Percentiles rank a stretch among this genome's conserved stretches.
phyloP scores from a whole-genome alignment of 2,329 filamentous ascomycete species.

The Colletotrichum lindemuthianum region DNA sequence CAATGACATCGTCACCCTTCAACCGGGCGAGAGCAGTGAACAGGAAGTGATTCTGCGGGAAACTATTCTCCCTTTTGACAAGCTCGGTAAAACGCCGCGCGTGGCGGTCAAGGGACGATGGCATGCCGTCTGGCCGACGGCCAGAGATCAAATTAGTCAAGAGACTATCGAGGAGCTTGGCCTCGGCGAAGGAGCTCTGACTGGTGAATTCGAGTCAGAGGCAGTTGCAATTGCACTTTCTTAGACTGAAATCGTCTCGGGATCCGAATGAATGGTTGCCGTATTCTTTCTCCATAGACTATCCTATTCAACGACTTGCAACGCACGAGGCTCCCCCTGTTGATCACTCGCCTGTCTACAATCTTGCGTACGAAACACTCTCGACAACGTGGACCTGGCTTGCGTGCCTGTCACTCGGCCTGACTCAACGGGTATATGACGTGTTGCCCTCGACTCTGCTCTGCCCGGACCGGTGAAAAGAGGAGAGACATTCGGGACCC shows the following conservation, averaged over 20 bases:
- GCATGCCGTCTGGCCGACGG: constrained; percentile 48
- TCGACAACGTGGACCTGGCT: background rate
- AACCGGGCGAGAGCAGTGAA: constrained; percentile 47
- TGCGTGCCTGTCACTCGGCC: background rate
- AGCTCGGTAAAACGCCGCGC: constrained; percentile 45
- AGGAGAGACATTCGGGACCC: background rate
- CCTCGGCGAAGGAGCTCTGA: constrained; percentile 31
- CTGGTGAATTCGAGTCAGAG: constrained; percentile 33
- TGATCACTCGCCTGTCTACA: background rate
- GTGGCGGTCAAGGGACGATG: constrained; percentile 51
- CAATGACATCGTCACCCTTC: constrained; percentile 52
- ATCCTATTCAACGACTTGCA: background rate
- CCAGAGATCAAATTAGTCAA: constrained; percentile 32
- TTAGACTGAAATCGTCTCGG: background rate
- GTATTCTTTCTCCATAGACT: background rate
- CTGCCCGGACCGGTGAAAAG: background rate
- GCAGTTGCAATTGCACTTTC: constrained; percentile 24
- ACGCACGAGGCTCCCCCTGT: background rate
- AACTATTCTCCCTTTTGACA: constrained; percentile 47
- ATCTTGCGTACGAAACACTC: background rate
- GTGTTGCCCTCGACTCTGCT: background rate
- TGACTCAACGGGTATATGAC: background rate
- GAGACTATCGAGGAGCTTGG: constrained; percentile 32
- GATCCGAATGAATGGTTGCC: background rate
- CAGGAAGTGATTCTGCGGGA: constrained; percentile 50